Evolutionary conservation across 176 grass and related monocot species (phyloP).

Genomic region (Carex kokanica): DNA sequence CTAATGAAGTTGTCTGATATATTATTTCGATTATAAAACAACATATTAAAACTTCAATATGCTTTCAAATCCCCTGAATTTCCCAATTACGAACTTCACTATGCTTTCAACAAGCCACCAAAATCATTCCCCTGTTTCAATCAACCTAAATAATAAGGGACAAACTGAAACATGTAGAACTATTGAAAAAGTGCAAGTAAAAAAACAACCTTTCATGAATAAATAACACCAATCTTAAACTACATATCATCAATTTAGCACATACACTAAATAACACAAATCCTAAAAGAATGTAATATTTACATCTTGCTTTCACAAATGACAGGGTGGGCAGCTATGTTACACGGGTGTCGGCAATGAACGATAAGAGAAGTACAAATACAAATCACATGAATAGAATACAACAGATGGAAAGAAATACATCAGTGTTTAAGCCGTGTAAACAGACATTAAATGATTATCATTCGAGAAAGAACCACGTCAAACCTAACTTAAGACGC

Average conservation of each 20-base stretch:
- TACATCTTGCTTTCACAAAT: constrained; percentile 18
- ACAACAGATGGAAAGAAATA: constrained; percentile 1
- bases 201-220: neutral
- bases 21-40: too few relatives aligned
- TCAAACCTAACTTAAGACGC: neutral
- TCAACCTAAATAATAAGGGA: neutral
- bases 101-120: neutral
- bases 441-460: neutral
- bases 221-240: neutral
- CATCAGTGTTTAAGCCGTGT: neutral
- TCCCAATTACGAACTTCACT: too few relatives aligned
- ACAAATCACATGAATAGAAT: constrained; percentile 8
- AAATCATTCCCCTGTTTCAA: neutral
- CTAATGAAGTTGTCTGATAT: too few relatives aligned
- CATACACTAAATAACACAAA: neutral
- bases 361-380: constrained; percentile 14
- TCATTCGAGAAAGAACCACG: constrained; percentile 3
- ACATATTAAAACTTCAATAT: too few relatives aligned
- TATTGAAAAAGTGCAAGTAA: neutral
- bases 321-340: neutral
- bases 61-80: too few relatives aligned
- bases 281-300: constrained; percentile 32
- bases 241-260: neutral
- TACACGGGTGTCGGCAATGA: neutral
- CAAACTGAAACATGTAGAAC: neutral